Evolutionary conservation across 768 basidiomycete species (phyloP), one percentile per base, ranked within the genome.

Genomic region (Mycena maculata): DNA sequence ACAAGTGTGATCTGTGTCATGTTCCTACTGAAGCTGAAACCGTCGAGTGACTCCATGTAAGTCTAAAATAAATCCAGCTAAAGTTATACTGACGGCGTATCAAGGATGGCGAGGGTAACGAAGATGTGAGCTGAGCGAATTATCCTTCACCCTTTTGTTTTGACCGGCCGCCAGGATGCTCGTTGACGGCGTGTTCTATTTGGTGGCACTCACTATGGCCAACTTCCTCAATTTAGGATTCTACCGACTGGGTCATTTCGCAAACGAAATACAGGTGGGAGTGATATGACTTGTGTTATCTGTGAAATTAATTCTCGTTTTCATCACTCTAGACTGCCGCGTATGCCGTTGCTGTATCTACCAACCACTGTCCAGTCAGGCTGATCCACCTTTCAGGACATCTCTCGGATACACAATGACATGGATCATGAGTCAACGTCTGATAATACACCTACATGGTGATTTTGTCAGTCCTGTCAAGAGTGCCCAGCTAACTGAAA

Each of bases 151-250:
- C 8, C 20, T 59, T 4, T 41, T 45, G n/a, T 3, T 31, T 47
- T 49, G 10, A 69, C 22, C 25, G 54, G 41, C 58, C 22, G n/a
- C n/a, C 69, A 91, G 89, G 77, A 87, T 91, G 86, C 77, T 92
- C 4, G 88, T 87, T 61, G 89, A 92, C 68, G 90, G 90, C 27
- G 76, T 92, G 25, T 84, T 86, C 23, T 92, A 90, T 73, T 87
- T 91, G 61, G 69, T 89, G 30, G 80, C 80, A 5, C 76, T 92
- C 48, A 87, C 89, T 27, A 80, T 77, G 15, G 77, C 79, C 74
- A 89, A 89, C 71, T 71, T 83, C 31, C 76, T 87, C 69, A 89
- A 89, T 70, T 71, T 89, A 0, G 68, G 86, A 30, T 75, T 88
- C 10, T 89, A 83, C 73, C 84, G 79, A 28, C 74, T 77, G 49